phyloP scores from a whole-genome alignment of 495 filamentous ascomycete species.

The Entonaema liquescens region DNA sequence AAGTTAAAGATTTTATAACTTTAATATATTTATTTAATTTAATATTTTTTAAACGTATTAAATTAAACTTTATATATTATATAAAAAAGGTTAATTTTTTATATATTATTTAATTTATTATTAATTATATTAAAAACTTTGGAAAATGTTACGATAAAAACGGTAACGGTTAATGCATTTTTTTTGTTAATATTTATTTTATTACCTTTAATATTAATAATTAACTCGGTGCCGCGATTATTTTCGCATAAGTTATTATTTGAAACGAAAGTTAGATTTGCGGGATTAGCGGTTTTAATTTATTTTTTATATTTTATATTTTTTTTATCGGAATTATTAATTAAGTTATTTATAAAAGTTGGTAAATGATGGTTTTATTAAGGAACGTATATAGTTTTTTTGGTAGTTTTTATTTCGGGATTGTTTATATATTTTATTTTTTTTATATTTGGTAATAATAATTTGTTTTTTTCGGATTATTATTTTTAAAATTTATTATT shows the following conservation, averaged over 20 bases:
- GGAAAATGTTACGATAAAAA: background rate
- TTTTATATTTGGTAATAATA: background rate
- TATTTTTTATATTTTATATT: no score
- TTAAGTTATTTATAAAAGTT: background rate
- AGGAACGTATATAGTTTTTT: background rate
- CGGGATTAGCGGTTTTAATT: no score
- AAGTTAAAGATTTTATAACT: background rate
- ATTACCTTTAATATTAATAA: no score
- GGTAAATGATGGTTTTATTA: background rate
- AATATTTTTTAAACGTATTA: background rate
- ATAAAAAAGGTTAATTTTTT: background rate
- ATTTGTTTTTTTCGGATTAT: background rate
- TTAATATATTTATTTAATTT: background rate
- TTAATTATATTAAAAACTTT: background rate
- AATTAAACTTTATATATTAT: background rate
- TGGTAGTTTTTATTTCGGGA: background rate
- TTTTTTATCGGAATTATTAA: no score
- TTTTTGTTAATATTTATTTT: no score
- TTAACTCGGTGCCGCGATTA: no score
- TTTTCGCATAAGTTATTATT: no score
- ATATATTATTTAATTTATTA: background rate
- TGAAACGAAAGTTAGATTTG: no score
- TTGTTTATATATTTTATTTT: background rate
- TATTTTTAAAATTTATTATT: background rate
- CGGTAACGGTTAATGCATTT: no score